Evolutionary conservation across 2,329 filamentous ascomycete species (phyloP).

Genomic region (Pseudogymnoascus sp.): DNA sequence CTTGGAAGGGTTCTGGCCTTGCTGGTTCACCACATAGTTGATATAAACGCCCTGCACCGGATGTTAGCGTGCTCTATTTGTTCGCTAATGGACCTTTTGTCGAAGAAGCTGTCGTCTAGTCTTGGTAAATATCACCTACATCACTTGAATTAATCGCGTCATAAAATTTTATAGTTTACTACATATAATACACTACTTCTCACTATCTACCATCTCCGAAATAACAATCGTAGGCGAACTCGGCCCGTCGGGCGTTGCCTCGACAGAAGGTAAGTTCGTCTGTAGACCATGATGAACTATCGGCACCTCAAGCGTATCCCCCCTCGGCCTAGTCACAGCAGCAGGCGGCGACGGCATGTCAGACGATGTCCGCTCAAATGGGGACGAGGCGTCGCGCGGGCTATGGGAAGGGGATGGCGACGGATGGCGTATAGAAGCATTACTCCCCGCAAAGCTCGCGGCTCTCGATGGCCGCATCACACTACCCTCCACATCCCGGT

Average conservation of each 20-base stretch:
- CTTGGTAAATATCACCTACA: too few species aligned
- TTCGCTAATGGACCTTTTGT: too few species aligned
- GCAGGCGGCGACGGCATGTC: conserved; percentile 11
- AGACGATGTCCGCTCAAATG: conserved; percentile 12
- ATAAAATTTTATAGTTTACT: too few species aligned
- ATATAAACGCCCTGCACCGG: too few species aligned
- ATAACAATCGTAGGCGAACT: neutral
- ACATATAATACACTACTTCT: too few species aligned
- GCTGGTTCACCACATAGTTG: too few species aligned
- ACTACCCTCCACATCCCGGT: conserved; percentile 27
- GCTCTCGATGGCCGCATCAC: conserved; percentile 29
- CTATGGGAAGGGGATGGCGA: conserved; percentile 15
- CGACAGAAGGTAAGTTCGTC: neutral
- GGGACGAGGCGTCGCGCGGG: conserved; percentile 18
- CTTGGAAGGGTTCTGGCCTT: too few species aligned
- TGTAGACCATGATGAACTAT: neutral
- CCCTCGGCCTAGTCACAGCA: neutral
- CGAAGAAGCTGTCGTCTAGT: too few species aligned
- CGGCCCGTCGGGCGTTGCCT: neutral
- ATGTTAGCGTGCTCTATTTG: too few species aligned
- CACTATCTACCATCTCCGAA: neutral
- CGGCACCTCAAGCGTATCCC: conserved; percentile 11
- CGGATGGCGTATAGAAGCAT: conserved; percentile 24
- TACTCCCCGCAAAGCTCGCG: conserved; percentile 31
- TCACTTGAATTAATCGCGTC: too few species aligned